Evolutionary conservation across 768 basidiomycete species (phyloP).

Genomic region (Suillus fuscotomentosus): DNA sequence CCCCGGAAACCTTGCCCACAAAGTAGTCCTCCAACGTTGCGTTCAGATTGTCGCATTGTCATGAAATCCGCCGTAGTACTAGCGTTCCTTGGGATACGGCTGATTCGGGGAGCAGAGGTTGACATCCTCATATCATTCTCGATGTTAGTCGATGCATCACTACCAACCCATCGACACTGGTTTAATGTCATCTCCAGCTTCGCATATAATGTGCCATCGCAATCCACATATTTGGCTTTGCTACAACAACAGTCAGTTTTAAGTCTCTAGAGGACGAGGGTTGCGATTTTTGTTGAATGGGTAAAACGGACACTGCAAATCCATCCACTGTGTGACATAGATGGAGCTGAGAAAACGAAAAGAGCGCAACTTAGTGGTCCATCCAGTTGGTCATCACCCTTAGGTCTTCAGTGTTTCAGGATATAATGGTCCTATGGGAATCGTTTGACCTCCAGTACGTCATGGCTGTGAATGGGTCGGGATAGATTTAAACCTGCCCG

Average conservation of each 20-base stretch:
- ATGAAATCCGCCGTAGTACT: background rate
- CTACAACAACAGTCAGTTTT: background rate
- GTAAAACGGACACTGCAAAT: background rate
- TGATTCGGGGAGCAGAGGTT: background rate
- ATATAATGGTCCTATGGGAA: background rate
- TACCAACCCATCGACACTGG: background rate
- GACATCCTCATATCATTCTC: background rate
- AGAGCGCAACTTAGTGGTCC: background rate
- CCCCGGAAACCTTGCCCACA: background rate
- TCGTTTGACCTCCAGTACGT: background rate
- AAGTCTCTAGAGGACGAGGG: background rate
- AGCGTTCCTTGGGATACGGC: background rate
- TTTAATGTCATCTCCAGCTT: background rate
- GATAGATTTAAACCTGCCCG: background rate
- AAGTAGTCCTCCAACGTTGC: no score
- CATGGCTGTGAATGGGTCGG: background rate
- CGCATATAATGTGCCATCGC: background rate
- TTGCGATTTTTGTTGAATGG: background rate
- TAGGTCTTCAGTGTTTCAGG: background rate
- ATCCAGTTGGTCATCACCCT: background rate
- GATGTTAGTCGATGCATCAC: background rate
- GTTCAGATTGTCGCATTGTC: no score
- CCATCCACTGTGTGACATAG: background rate
- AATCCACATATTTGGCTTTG: background rate
- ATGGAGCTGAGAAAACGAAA: background rate